These are phyloP conservation scores for Nakaseomyces nivariensis DNA, from an alignment of 1,139 yeast species.

Conservation along the genomic window DNA sequence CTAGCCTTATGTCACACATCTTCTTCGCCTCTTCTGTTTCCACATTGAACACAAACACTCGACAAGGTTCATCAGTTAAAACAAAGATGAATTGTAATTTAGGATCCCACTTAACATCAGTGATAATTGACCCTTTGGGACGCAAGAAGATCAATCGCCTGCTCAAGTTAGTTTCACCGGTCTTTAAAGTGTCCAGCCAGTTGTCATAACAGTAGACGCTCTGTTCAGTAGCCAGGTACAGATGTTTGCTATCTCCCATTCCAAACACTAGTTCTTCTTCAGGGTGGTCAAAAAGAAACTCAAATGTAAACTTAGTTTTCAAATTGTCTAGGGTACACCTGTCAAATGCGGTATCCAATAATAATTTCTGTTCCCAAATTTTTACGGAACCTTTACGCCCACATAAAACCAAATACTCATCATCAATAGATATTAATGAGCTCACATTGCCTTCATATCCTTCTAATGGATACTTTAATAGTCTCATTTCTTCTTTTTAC, in stretches of 20 bases:
- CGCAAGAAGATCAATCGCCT: slow-evolving; percentile 9
- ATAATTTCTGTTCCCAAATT: slow-evolving; percentile 32
- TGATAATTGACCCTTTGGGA: slow-evolving; percentile 18
- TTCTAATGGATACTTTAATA: slow-evolving; percentile 29
- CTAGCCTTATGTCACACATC: slow-evolving; percentile 14
- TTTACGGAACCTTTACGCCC: slow-evolving; percentile 31
- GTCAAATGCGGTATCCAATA: slow-evolving; percentile 29
- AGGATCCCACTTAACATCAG: slow-evolving; percentile 24
- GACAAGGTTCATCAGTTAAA: slow-evolving; percentile 5
- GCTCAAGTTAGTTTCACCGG: slow-evolving; percentile 3
- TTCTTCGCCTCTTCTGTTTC: not conserved
- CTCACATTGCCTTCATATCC: slow-evolving; percentile 16
- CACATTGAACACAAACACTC: not conserved
- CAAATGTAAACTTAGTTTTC: slow-evolving; percentile 8
- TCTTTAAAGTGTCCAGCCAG: slow-evolving; percentile 11
- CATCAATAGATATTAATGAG: slow-evolving; percentile 18
- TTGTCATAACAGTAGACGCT: slow-evolving; percentile 10
- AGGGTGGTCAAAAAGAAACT: slow-evolving; percentile 6
- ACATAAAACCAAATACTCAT: slow-evolving; percentile 12
- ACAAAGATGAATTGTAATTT: slow-evolving; percentile 15
- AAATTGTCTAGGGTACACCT: slow-evolving; percentile 16
- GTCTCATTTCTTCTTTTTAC: slow-evolving; percentile 23
- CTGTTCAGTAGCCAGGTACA: slow-evolving; percentile 22
- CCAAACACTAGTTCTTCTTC: slow-evolving; percentile 14
- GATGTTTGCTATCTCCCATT: slow-evolving; percentile 9